phyloP scores from a whole-genome alignment of 345 rosid genomes.

The Ceriops zippeliana region DNA sequence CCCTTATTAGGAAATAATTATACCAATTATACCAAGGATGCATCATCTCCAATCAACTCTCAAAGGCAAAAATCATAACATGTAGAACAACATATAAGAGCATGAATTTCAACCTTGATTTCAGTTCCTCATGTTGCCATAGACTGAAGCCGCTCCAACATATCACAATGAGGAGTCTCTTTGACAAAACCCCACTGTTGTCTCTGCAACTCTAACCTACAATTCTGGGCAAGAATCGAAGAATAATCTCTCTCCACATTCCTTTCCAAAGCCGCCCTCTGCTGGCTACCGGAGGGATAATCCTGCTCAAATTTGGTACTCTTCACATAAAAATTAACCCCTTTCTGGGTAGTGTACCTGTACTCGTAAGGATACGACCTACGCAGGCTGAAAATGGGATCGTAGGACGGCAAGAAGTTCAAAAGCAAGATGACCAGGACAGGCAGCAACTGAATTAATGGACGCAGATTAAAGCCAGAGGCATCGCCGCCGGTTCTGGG shows the following conservation, averaged over 20 bases:
- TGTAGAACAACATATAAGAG: not conserved
- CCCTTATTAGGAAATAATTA: slow-evolving; percentile 8
- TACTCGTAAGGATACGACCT: slow-evolving; percentile 72
- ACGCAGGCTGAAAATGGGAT: slow-evolving; percentile 64
- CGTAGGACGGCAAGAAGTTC: slow-evolving; percentile 71
- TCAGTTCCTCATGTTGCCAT: slow-evolving; percentile 37
- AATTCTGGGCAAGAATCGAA: slow-evolving; percentile 62
- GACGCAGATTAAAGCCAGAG: slow-evolving; percentile 59
- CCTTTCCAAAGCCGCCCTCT: slow-evolving; percentile 49
- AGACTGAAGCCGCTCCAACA: slow-evolving; percentile 54
- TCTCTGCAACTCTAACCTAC: slow-evolving; percentile 81
- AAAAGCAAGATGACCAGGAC: slow-evolving; percentile 66
- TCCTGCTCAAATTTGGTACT: slow-evolving; percentile 75
- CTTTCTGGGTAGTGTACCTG: slow-evolving; percentile 63
- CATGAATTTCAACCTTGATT: slow-evolving; percentile 31
- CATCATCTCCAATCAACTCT: not conserved
- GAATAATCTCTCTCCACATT: slow-evolving; percentile 76
- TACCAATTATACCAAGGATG: slow-evolving; percentile 2
- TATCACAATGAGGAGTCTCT: slow-evolving; percentile 85
- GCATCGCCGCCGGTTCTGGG: slow-evolving; percentile 49
- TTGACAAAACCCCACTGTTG: slow-evolving; percentile 81
- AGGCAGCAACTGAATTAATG: slow-evolving; percentile 75
- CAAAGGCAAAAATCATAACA: not conserved
- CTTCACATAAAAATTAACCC: slow-evolving; percentile 81
- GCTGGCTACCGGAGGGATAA: slow-evolving; percentile 47